Evolutionary conservation across 257 asterid species (phyloP).

Genomic region (Fraxinus cuspidata): DNA sequence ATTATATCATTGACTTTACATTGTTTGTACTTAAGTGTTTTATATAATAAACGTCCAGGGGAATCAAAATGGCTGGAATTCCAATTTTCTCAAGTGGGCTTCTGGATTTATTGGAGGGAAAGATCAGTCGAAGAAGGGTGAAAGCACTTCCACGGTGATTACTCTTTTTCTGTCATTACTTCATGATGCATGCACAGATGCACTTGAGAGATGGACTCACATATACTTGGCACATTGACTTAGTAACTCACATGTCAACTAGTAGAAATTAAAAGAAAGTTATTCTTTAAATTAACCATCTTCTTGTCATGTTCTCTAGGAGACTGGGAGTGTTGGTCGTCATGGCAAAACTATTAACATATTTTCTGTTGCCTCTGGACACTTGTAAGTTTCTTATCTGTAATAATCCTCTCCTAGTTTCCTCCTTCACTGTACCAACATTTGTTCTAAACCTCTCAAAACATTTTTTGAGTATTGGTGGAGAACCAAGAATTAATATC

Average conservation of each 20-base stretch:
- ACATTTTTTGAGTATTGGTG: background rate
- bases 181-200: background rate
- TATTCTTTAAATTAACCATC: conserved; percentile 22
- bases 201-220: conserved; percentile 4
- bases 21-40: conserved; percentile 10
- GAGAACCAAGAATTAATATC: background rate
- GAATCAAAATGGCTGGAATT: conserved; percentile 74
- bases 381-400: conserved; percentile 67
- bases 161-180: conserved; percentile 22
- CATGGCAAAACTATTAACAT: conserved; percentile 81
- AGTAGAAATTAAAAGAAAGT: background rate
- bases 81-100: conserved; percentile 97
- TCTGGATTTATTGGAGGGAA: conserved; percentile 85
- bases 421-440: background rate
- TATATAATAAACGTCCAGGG: conserved; percentile 47
- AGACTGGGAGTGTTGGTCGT: conserved; percentile 58
- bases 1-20: conserved; percentile 6
- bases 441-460: conserved; percentile 1
- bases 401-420: conserved; percentile 13
- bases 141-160: conserved; percentile 58
- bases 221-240: conserved; percentile 6
- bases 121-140: conserved; percentile 66
- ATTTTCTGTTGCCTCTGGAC: conserved; percentile 98
- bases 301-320: conserved; percentile 47
- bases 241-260: conserved; percentile 4